phyloP scores from a whole-genome alignment of 306 rosid genomes.

The Rosa lucieae region DNA sequence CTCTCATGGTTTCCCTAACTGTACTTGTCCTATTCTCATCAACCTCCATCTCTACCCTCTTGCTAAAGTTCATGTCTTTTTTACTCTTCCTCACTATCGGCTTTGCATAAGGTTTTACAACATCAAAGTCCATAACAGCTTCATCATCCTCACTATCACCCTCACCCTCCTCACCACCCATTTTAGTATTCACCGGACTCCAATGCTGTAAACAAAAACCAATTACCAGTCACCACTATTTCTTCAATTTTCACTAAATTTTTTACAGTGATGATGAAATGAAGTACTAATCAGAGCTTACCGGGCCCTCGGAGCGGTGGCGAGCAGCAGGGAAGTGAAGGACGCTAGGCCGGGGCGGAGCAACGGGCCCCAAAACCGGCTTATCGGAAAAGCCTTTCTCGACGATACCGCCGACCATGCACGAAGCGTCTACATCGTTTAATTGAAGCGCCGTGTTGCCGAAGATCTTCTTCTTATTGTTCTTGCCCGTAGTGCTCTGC shows the following conservation, averaged over 20 bases:
- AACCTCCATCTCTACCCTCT: conserved; percentile 52
- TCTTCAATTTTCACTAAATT: not conserved
- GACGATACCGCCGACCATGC: conserved; percentile 65
- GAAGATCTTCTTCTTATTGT: conserved; percentile 21
- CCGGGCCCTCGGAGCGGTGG: conserved; percentile 92
- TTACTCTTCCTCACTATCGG: conserved; percentile 67
- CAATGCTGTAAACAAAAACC: conserved; percentile 64
- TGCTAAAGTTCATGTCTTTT: conserved; percentile 59
- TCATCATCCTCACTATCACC: conserved; percentile 30
- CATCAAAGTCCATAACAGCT: conserved; percentile 40
- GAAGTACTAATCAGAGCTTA: conserved; percentile 22
- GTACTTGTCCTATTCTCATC: not conserved
- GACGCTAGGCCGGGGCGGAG: conserved; percentile 61
- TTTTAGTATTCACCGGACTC: conserved; percentile 51
- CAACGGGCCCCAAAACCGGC: conserved; percentile 20
- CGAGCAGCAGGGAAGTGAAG: conserved; percentile 93
- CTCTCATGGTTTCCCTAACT: conserved; percentile 23
- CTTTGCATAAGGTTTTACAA: conserved; percentile 52
- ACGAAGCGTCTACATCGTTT: conserved; percentile 36
- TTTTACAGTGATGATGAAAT: not conserved
- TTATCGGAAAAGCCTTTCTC: conserved; percentile 73
- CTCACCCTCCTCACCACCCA: conserved; percentile 25
- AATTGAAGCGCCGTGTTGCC: conserved; percentile 42
- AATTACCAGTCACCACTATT: conserved; percentile 12
- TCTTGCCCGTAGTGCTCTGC: conserved; percentile 25